Percentiles rank a stretch among this genome's conserved stretches.
These are phyloP conservation scores for Yamagishiella unicocca DNA, from an alignment of 139 green algal species.

Conservation along the genomic window DNA sequence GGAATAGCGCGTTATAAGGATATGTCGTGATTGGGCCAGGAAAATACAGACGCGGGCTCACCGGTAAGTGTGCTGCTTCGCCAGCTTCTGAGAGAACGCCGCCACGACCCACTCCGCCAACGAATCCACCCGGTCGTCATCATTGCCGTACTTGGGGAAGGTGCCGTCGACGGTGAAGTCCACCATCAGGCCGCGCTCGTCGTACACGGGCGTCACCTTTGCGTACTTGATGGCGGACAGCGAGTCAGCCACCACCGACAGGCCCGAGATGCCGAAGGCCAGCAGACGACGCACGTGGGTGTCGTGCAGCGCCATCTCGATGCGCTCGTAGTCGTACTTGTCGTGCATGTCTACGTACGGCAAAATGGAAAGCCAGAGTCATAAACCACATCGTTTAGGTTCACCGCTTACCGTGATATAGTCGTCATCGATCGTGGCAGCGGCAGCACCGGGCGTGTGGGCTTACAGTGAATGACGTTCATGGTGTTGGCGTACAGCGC, in stretches of 20 bases:
- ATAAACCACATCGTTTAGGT: neutral
- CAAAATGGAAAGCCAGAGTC: neutral
- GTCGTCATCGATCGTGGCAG: no score
- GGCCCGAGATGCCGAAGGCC: constrained; percentile 80
- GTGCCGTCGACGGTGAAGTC: constrained; percentile 66
- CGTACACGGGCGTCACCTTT: constrained; percentile 69
- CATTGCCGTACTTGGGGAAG: constrained; percentile 87
- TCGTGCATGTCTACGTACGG: constrained; percentile 68
- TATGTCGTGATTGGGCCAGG: no score
- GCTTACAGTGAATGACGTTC: constrained; percentile 70
- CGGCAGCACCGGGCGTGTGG: no score
- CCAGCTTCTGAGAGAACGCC: constrained; percentile 69
- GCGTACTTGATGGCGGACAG: constrained; percentile 84
- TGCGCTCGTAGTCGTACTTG: constrained; percentile 83
- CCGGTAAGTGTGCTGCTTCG: constrained; percentile 76
- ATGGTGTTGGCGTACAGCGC: constrained; percentile 83
- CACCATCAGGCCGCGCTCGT: constrained; percentile 65
- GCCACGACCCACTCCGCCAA: constrained; percentile 70
- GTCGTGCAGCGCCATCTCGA: constrained; percentile 86
- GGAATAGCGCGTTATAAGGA: neutral
- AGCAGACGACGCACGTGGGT: constrained; percentile 74
- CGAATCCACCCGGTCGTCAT: constrained; percentile 75
- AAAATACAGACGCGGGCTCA: neutral
- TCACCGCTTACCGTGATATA: no score
- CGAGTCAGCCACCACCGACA: constrained; percentile 80